These are phyloP conservation scores for Claviceps maximensis DNA, from an alignment of 2,329 filamentous ascomycete species.

Conservation along the genomic window DNA sequence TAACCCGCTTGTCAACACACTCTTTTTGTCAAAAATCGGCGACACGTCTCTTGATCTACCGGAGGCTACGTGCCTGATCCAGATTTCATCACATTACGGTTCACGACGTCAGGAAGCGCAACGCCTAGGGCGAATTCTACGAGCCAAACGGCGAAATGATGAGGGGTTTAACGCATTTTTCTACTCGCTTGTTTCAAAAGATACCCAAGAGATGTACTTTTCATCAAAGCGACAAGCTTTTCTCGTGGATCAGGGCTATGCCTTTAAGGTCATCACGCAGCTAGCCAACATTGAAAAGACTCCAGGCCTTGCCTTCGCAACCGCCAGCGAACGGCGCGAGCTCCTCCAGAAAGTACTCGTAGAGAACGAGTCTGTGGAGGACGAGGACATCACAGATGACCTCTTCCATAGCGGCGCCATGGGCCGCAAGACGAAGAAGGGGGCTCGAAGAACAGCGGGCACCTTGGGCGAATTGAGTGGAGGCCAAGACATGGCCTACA, in stretches of 20 bases:
- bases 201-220: constrained; percentile 96
- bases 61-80: constrained; percentile 91
- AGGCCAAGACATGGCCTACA: constrained; percentile 94
- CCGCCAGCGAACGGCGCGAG: constrained; percentile 68
- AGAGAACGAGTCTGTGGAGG: constrained; percentile 65
- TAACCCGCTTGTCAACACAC: constrained; percentile 77
- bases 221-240: constrained; percentile 95
- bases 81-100: constrained; percentile 95
- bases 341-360: constrained; percentile 80
- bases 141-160: constrained; percentile 90
- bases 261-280: constrained; percentile 97
- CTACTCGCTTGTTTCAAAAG: constrained; percentile 93
- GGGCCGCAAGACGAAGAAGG: constrained; percentile 38
- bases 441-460: constrained; percentile 67
- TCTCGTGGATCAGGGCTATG: constrained; percentile 93
- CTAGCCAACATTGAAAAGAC: constrained; percentile 82
- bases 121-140: constrained; percentile 78
- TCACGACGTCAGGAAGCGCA: constrained; percentile 95
- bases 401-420: constrained; percentile 29
- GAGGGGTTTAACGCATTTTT: constrained; percentile 99
- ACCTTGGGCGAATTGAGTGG: constrained; percentile 77
- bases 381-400: constrained; percentile 48
- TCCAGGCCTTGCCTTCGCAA: constrained; percentile 65
- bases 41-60: constrained; percentile 96
- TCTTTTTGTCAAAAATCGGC: constrained; percentile 94